Evolutionary conservation across 1,284 basidiomycete species (phyloP).

Genomic region (Sparassis latifolia): DNA sequence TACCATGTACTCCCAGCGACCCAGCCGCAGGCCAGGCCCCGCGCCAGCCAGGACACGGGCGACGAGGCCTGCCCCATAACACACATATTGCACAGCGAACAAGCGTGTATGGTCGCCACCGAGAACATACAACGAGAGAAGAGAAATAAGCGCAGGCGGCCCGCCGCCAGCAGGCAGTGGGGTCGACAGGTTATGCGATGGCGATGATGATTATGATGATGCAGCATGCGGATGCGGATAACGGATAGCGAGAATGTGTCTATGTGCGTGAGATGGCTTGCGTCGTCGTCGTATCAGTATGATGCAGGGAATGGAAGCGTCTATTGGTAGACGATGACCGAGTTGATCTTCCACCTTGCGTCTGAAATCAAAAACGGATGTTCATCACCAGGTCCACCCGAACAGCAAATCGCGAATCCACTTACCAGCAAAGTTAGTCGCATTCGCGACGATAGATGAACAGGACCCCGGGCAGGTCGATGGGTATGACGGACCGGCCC

Average conservation of each 20-base stretch:
- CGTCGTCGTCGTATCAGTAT: neutral
- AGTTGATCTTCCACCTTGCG: conserved; percentile 54
- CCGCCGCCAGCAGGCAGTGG: no score
- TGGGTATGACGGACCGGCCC: conserved; percentile 52
- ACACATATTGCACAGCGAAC: no score
- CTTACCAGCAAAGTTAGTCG: conserved; percentile 55
- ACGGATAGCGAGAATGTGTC: neutral
- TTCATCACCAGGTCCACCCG: neutral
- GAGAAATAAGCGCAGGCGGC: no score
- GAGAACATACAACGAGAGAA: no score
- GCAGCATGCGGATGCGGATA: no score
- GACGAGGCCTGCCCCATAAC: no score
- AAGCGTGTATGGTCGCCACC: no score
- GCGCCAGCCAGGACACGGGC: no score
- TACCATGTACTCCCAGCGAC: no score
- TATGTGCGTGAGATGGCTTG: neutral
- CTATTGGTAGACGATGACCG: conserved; percentile 27
- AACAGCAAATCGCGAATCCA: conserved; percentile 5
- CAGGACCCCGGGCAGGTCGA: conserved; percentile 71
- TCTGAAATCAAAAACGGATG: conserved; percentile 8
- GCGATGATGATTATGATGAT: no score
- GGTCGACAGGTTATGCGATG: no score
- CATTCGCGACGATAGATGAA: conserved; percentile 53
- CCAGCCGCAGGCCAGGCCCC: no score
- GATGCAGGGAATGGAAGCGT: conserved; percentile 2